A percentile compares a stretch with the other conserved stretches of the same genome.
Conservation (phyloP, 164 flowering plant species). For the Santalum album region DNA sequence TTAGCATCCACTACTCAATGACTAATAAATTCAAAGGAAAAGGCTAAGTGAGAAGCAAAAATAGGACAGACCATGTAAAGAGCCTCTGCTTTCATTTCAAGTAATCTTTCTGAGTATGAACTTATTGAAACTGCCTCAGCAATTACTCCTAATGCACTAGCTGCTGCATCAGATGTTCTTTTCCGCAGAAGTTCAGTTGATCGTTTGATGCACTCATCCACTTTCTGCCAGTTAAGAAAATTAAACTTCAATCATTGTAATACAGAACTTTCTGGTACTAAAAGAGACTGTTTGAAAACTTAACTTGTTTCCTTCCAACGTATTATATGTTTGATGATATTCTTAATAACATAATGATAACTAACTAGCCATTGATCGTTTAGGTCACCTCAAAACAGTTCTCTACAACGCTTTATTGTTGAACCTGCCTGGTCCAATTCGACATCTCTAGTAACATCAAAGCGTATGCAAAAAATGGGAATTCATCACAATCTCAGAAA, state of each 20-base stretch:
- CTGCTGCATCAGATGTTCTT: constrained; percentile 42
- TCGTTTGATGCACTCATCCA: constrained; percentile 28
- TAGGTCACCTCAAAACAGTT: too few species aligned
- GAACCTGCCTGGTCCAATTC: too few species aligned
- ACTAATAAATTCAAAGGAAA: neutral
- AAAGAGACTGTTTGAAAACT: too few species aligned
- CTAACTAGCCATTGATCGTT: too few species aligned
- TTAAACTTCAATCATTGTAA: neutral
- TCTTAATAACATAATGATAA: too few species aligned
- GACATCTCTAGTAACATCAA: too few species aligned
- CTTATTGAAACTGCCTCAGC: constrained; percentile 56
- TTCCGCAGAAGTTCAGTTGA: constrained; percentile 46
- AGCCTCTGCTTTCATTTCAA: constrained; percentile 83
- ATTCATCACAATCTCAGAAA: too few species aligned
- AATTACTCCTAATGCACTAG: constrained; percentile 39
- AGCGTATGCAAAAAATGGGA: too few species aligned
- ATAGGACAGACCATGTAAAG: constrained; percentile 49
- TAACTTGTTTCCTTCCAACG: too few species aligned
- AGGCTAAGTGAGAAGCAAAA: neutral
- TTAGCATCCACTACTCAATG: neutral
- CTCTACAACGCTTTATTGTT: too few species aligned
- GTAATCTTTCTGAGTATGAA: constrained; percentile 56
- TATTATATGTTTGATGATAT: too few species aligned
- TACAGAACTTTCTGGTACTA: neutral
- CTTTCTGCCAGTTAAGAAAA: constrained; percentile 50